Evolutionary conservation across 495 filamentous ascomycete genomes (phyloP).

Genomic region (Thozetella sp.): DNA sequence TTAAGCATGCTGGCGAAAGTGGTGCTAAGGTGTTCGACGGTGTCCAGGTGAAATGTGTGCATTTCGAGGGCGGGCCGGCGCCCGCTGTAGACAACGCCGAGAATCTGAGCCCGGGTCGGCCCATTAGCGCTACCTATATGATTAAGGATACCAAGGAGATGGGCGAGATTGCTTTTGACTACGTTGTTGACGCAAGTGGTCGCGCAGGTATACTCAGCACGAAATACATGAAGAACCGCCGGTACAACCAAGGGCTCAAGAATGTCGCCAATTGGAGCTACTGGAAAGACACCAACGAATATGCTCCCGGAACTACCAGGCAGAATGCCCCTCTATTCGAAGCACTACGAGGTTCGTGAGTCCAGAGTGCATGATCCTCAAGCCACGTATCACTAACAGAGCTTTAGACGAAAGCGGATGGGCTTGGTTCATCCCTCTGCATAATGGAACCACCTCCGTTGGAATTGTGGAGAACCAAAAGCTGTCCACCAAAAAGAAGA

Average conservation of each 20-base stretch:
- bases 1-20: slow-evolving; percentile 45
- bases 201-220: slow-evolving; percentile 36
- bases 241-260: slow-evolving; percentile 37
- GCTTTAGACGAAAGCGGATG: slow-evolving; percentile 39
- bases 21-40: slow-evolving; percentile 50
- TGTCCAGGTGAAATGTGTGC: slow-evolving; percentile 37
- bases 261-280: slow-evolving; percentile 50
- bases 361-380: neutral
- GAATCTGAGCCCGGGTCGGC: slow-evolving; percentile 32
- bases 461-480: slow-evolving; percentile 41
- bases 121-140: slow-evolving; percentile 45
- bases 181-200: slow-evolving; percentile 48
- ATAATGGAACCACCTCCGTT: slow-evolving; percentile 42
- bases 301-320: slow-evolving; percentile 25
- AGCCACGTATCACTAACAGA: slow-evolving; percentile 2
- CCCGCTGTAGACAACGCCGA: slow-evolving; percentile 2
- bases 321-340: slow-evolving; percentile 41
- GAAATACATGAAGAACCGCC: slow-evolving; percentile 47
- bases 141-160: slow-evolving; percentile 37
- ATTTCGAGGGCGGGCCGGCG: slow-evolving; percentile 23
- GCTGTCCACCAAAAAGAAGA: slow-evolving; percentile 25
- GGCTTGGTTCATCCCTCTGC: slow-evolving; percentile 47
- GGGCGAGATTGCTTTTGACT: slow-evolving; percentile 41
- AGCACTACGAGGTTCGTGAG: slow-evolving; percentile 27
- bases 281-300: slow-evolving; percentile 30